Conservation (phyloP, 2,329 filamentous ascomycete genomes). For the Fonsecaea erecta region DNA sequence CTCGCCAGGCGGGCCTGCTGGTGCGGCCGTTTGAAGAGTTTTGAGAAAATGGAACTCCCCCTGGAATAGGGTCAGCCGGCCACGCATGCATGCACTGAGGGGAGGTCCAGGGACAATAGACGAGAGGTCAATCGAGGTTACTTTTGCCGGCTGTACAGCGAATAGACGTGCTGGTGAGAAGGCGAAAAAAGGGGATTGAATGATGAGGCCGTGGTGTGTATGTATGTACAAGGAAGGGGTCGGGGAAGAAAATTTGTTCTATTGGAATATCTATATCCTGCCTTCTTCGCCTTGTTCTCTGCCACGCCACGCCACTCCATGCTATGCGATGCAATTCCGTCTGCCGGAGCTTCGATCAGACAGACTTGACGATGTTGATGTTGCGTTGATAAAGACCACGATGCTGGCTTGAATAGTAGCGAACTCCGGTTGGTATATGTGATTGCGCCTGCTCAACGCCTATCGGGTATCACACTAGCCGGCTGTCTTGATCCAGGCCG, state of each 20-base stretch:
- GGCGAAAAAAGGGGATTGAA: neutral
- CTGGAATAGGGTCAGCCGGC: too few species aligned
- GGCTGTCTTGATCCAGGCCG: neutral
- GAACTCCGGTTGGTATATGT: neutral
- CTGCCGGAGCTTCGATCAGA: neutral
- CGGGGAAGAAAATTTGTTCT: neutral
- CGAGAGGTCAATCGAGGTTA: too few species aligned
- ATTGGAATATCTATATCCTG: neutral
- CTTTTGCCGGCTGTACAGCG: too few species aligned
- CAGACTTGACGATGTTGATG: neutral
- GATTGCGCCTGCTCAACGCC: neutral
- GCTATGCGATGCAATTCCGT: neutral
- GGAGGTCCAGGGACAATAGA: too few species aligned
- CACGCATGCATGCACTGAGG: too few species aligned
- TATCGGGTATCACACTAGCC: neutral
- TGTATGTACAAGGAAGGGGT: too few species aligned
- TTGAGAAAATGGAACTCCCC: conserved; percentile 1
- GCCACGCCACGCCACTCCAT: neutral
- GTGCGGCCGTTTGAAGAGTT: conserved; percentile 77
- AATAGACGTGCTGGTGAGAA: neutral
- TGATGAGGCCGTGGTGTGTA: too few species aligned
- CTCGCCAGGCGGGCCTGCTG: conserved; percentile 71
- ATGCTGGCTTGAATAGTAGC: neutral
- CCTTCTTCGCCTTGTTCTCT: neutral
- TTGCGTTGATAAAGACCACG: neutral